A percentile compares a stretch with the other conserved stretches of the same genome.
These are phyloP conservation scores for Vachellia pachyceras DNA, from an alignment of 306 rosid species.

Conservation along the genomic window DNA sequence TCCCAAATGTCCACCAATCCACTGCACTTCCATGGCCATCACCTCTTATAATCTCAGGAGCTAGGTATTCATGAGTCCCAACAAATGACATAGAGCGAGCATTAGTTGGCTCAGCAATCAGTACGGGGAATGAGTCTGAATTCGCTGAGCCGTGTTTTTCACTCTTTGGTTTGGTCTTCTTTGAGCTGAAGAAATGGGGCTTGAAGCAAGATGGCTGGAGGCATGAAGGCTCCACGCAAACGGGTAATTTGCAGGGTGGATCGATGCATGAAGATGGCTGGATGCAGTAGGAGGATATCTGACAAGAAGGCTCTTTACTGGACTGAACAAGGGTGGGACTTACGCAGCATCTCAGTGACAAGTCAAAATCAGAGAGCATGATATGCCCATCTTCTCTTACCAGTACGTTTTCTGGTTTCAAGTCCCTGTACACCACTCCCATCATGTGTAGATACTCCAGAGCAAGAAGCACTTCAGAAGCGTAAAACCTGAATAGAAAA, in stretches of 20 bases:
- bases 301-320: constrained; percentile 45
- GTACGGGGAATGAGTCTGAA: constrained; percentile 51
- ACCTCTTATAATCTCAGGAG: constrained; percentile 70
- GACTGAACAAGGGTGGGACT: constrained; percentile 65
- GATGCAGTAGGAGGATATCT: constrained; percentile 57
- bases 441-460: constrained; percentile 72
- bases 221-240: constrained; percentile 59
- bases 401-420: constrained; percentile 65
- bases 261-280: constrained; percentile 59
- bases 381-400: constrained; percentile 71
- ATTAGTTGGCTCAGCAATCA: constrained; percentile 62
- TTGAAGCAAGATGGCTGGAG: constrained; percentile 66
- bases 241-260: constrained; percentile 59
- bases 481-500: constrained; percentile 54
- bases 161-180: constrained; percentile 37
- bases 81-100: constrained; percentile 72
- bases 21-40: constrained; percentile 77
- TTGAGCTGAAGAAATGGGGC: constrained; percentile 51
- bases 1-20: constrained; percentile 76
- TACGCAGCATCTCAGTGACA: constrained; percentile 59
- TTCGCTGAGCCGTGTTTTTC: constrained; percentile 35
- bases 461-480: constrained; percentile 66
- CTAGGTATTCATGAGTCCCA: constrained; percentile 68
- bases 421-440: constrained; percentile 73
- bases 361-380: constrained; percentile 70